A percentile compares a stretch with the other conserved stretches of the same genome.
phyloP scores from a whole-genome alignment of 306 rosid species.

The Oxytropis ochrocephala region DNA sequence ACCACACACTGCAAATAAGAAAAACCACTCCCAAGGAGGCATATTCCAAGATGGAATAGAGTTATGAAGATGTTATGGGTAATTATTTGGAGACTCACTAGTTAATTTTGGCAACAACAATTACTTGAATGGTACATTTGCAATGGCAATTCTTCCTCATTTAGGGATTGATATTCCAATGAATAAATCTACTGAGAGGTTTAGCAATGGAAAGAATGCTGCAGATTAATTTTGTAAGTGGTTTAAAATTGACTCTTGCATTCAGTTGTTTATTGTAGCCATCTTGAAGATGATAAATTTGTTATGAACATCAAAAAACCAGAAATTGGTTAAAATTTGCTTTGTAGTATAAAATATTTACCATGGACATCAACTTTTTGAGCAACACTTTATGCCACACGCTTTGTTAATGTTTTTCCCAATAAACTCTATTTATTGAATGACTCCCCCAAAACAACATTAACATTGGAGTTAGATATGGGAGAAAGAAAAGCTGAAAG shows the following conservation, averaged over 20 bases:
- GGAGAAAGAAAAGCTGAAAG: background rate
- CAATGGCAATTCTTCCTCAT: slow-evolving; percentile 52
- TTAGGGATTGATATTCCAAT: slow-evolving; percentile 64
- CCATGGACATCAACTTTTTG: background rate
- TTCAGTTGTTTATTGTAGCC: background rate
- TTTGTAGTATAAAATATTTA: background rate
- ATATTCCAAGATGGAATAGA: background rate
- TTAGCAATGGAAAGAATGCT: slow-evolving; percentile 72
- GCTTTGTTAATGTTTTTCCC: background rate
- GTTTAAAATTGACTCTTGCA: background rate
- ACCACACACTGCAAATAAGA: background rate
- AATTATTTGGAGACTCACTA: slow-evolving; percentile 66
- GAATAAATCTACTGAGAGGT: slow-evolving; percentile 50
- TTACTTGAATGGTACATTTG: slow-evolving; percentile 37
- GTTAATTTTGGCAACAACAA: slow-evolving; percentile 83
- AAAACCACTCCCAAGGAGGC: background rate
- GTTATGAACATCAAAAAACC: background rate
- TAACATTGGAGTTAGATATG: background rate
- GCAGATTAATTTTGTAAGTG: slow-evolving; percentile 56
- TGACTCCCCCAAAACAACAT: background rate
- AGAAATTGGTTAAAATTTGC: background rate
- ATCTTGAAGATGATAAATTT: background rate
- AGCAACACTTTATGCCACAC: background rate
- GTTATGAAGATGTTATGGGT: background rate
- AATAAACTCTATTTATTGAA: background rate